Evolutionary conservation across 108 stramenopile genomes (phyloP).

Genomic region (Nitzschia sp.): DNA sequence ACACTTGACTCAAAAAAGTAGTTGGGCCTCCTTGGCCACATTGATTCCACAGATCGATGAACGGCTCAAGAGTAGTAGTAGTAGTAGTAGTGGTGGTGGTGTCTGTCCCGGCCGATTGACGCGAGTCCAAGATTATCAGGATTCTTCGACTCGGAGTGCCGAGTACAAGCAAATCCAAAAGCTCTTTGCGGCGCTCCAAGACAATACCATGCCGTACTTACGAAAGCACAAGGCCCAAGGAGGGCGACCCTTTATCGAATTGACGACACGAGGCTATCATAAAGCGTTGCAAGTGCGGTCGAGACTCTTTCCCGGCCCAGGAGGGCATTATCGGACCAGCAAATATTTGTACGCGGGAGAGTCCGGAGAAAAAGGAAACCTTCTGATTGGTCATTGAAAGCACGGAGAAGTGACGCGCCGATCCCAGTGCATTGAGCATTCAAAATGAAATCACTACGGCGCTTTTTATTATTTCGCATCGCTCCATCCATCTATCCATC

Average conservation of each 20-base stretch:
- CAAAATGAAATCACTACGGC: too few relatives aligned
- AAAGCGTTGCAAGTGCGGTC: constrained; percentile 10
- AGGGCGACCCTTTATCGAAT: constrained; percentile 12
- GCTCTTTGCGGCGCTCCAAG: not conserved
- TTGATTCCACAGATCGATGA: constrained; percentile 33
- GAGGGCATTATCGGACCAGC: constrained; percentile 28
- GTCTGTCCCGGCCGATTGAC: constrained; percentile 18
- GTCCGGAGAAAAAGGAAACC: too few relatives aligned
- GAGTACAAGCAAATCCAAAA: constrained; percentile 38
- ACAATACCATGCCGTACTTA: not conserved
- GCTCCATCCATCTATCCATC: too few relatives aligned
- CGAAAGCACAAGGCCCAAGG: constrained; percentile 7
- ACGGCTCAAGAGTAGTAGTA: constrained; percentile 2
- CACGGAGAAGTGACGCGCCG: constrained; percentile 2
- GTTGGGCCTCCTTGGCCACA: constrained; percentile 12
- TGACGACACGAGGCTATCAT: constrained; percentile 21
- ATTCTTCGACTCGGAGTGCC: constrained; percentile 13
- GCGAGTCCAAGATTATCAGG: constrained; percentile 4
- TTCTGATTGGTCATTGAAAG: not conserved
- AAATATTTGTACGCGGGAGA: not conserved
- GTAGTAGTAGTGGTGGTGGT: too few relatives aligned
- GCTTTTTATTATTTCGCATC: too few relatives aligned
- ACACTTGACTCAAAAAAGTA: not conserved
- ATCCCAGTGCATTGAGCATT: too few relatives aligned
- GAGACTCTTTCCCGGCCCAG: constrained; percentile 6